Evolutionary conservation across 73 alveolate species (phyloP).

Genomic region (Durusdinium trenchii): DNA sequence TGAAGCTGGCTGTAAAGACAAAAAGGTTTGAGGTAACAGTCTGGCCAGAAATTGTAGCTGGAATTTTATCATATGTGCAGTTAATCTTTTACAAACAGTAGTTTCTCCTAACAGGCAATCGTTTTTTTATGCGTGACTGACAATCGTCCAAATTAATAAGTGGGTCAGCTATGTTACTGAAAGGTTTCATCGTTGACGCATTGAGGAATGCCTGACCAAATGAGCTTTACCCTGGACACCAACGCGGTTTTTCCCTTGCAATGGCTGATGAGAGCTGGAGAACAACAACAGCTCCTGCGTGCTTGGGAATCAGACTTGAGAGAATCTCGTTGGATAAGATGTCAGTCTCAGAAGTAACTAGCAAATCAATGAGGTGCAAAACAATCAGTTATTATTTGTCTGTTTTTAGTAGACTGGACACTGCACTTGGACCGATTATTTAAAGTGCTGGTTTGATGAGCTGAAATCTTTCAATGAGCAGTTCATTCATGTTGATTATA

Average conservation of each 20-base stretch:
- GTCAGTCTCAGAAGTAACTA: too few relatives aligned
- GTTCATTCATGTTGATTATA: not conserved
- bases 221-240: too few relatives aligned
- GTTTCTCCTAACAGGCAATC: not conserved
- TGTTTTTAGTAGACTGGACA: too few relatives aligned
- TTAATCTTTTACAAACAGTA: not conserved
- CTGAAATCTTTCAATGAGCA: not conserved
- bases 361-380: not conserved
- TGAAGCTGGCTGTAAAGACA: not conserved
- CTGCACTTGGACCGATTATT: not conserved
- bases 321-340: too few relatives aligned
- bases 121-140: not conserved
- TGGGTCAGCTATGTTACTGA: not conserved
- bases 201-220: not conserved
- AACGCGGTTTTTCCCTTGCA: too few relatives aligned
- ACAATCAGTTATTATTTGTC: too few relatives aligned
- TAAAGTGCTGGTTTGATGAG: not conserved
- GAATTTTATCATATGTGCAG: not conserved
- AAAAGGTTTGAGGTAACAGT: not conserved
- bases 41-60: not conserved
- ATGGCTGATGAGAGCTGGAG: too few relatives aligned
- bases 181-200: not conserved
- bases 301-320: too few relatives aligned
- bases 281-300: too few relatives aligned
- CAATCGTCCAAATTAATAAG: not conserved